These are phyloP conservation scores for Elaeagnus macrophylla DNA, from an alignment of 306 rosid genomes.

Conservation along the genomic window DNA sequence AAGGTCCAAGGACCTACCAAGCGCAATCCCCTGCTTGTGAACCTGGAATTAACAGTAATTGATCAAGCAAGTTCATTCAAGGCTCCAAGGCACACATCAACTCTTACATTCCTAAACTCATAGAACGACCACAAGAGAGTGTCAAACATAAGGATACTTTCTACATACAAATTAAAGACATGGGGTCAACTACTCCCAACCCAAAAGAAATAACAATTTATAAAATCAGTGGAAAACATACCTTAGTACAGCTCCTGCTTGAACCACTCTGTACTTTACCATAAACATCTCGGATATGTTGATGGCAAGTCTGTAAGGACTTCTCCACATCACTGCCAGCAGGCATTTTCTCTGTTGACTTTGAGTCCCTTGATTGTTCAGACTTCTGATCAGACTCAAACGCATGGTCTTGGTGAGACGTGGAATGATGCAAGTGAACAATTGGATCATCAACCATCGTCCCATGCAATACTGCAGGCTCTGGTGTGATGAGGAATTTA, in stretches of 20 bases:
- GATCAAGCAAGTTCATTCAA: neutral
- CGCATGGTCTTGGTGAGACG: conserved; percentile 20
- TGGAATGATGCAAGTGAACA: conserved; percentile 20
- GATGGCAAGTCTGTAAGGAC: conserved; percentile 29
- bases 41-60: conserved; percentile 44
- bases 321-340: conserved; percentile 38
- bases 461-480: conserved; percentile 25
- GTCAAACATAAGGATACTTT: too few relatives aligned
- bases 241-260: conserved; percentile 91
- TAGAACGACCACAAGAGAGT: neutral
- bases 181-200: too few relatives aligned
- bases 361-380: conserved; percentile 38
- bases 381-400: conserved; percentile 42
- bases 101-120: neutral
- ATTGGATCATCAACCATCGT: conserved; percentile 25
- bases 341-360: conserved; percentile 29
- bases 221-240: conserved; percentile 3
- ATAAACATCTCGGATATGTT: conserved; percentile 42
- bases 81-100: too few relatives aligned
- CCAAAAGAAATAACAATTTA: neutral
- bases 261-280: conserved; percentile 42
- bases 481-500: conserved; percentile 49
- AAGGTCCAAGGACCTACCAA: conserved; percentile 94
- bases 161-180: too few relatives aligned
- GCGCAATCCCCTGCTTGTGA: conserved; percentile 97